These are phyloP conservation scores for Phytophthora ramorum DNA, from an alignment of 352 stramenopile genomes.

Conservation along the genomic window DNA sequence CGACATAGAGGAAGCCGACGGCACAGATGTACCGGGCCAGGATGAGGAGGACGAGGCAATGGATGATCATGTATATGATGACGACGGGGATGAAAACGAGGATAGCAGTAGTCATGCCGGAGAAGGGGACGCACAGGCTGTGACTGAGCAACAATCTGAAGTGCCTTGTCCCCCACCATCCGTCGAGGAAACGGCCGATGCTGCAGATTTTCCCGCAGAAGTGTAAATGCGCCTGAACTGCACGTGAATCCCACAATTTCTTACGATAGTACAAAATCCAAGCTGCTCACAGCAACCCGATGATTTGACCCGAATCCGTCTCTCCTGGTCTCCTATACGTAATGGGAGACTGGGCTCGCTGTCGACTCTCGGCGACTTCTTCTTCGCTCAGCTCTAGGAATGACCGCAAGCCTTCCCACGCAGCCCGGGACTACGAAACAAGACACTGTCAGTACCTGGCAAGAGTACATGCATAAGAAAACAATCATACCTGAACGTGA, in stretches of 20 bases:
- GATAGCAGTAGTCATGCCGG: constrained; percentile 20
- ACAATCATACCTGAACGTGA: constrained; percentile 68
- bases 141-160: constrained; percentile 21
- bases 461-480: not conserved
- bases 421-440: constrained; percentile 57
- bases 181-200: constrained; percentile 8
- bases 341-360: constrained; percentile 53
- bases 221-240: constrained; percentile 26
- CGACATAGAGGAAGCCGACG: constrained; percentile 44
- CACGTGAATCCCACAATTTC: constrained; percentile 19
- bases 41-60: constrained; percentile 58
- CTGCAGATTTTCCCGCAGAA: constrained; percentile 31
- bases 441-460: constrained; percentile 15
- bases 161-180: not conserved
- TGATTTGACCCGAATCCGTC: constrained; percentile 71
- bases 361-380: constrained; percentile 65
- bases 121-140: constrained; percentile 10
- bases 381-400: constrained; percentile 62
- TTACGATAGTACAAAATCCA: constrained; percentile 18
- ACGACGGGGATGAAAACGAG: constrained; percentile 70
- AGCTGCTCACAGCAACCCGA: constrained; percentile 64
- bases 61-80: constrained; percentile 60
- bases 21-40: constrained; percentile 42
- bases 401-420: constrained; percentile 79
- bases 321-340: constrained; percentile 77